These are phyloP conservation scores for Fusarium sacchari DNA, from an alignment of 2,329 filamentous ascomycete species.

Conservation along the genomic window DNA sequence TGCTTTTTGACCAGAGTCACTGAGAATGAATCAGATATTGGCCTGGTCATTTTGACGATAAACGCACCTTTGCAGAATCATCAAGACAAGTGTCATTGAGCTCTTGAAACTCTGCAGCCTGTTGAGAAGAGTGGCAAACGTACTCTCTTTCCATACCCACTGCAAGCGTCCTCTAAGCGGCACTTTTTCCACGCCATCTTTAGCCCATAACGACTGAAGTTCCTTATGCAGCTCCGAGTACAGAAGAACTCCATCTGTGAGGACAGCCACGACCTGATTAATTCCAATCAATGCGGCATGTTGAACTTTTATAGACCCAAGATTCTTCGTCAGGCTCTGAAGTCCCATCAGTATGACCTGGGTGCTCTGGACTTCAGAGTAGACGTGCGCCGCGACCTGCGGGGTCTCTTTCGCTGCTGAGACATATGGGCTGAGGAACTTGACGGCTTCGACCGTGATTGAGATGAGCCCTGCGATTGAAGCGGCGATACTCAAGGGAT, in stretches of 20 bases:
- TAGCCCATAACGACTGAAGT: background rate
- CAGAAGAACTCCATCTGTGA: slow-evolving; percentile 4
- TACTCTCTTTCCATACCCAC: slow-evolving; percentile 1
- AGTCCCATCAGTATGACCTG: slow-evolving; percentile 7
- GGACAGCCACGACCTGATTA: background rate
- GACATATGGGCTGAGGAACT: slow-evolving; percentile 12
- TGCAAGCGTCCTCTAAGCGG: background rate
- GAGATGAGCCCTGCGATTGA: slow-evolving; percentile 14
- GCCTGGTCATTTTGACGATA: rapidly evolving
- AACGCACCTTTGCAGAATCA: background rate
- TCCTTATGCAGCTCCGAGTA: slow-evolving; percentile 20
- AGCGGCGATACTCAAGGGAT: slow-evolving; percentile 18
- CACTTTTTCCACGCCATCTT: background rate
- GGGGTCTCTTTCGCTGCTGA: slow-evolving; percentile 25
- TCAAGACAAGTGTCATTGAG: slow-evolving; percentile 8
- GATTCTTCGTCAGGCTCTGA: background rate
- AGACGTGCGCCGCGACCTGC: slow-evolving; percentile 5
- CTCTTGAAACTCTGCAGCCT: background rate
- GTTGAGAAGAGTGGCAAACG: background rate
- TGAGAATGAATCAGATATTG: rapidly evolving
- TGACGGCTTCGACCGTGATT: background rate
- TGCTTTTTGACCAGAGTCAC: background rate
- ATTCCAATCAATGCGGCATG: background rate
- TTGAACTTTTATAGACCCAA: rapidly evolving
- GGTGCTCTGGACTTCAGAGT: slow-evolving; percentile 18